Evolutionary conservation across 2,329 filamentous ascomycete species (phyloP).

Genomic region (Verticillium dahliae): DNA sequence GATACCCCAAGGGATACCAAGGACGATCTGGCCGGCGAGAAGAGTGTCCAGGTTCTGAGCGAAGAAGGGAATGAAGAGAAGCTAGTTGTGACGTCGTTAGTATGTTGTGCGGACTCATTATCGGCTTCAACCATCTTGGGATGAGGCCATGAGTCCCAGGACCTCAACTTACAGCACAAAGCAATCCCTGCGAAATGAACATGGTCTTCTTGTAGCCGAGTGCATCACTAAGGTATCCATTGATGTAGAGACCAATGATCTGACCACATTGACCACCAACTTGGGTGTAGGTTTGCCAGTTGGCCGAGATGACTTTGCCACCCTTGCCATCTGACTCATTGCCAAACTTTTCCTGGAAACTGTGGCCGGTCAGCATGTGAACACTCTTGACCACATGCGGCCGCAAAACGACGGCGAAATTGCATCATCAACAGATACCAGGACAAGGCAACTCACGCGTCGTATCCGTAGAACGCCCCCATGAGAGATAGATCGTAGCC

Average conservation of each 20-base stretch:
- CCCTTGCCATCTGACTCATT: slow-evolving; percentile 20
- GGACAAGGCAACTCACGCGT: not conserved
- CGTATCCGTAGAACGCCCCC: slow-evolving; percentile 32
- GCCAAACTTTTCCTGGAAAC: slow-evolving; percentile 40
- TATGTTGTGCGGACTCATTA: too few species aligned
- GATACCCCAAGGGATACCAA: slow-evolving; percentile 45
- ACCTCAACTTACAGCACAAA: too few species aligned
- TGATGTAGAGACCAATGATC: slow-evolving; percentile 47
- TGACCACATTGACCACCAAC: slow-evolving; percentile 48
- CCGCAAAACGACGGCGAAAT: too few species aligned
- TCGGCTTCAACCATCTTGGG: too few species aligned
- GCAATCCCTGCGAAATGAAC: slow-evolving; percentile 3
- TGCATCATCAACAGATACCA: too few species aligned
- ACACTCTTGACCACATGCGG: too few species aligned
- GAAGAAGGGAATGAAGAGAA: slow-evolving; percentile 49
- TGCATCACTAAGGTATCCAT: slow-evolving; percentile 44
- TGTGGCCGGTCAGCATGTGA: not conserved
- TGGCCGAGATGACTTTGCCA: slow-evolving; percentile 40
- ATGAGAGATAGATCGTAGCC: slow-evolving; percentile 45
- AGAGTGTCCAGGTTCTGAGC: slow-evolving; percentile 38
- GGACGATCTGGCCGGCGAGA: slow-evolving; percentile 37
- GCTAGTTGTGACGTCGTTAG: slow-evolving; percentile 12
- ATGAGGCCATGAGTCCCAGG: too few species aligned
- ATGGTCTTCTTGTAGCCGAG: slow-evolving; percentile 45
- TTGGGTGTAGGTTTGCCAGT: slow-evolving; percentile 51